These are phyloP conservation scores for Pseudocercospora pini-densiflorae DNA, from an alignment of 2,329 filamentous ascomycete species.

Conservation along the genomic window DNA sequence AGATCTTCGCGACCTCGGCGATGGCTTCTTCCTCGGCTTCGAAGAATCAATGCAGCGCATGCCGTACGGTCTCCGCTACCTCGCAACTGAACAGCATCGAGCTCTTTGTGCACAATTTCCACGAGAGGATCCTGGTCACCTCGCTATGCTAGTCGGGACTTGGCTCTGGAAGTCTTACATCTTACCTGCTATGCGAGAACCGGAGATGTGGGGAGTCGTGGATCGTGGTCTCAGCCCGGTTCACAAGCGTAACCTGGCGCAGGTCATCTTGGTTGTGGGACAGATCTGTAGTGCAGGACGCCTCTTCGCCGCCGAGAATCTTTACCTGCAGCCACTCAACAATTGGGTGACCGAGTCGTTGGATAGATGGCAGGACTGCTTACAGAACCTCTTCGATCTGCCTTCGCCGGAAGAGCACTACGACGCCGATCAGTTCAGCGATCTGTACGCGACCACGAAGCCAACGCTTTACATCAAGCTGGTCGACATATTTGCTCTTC, in stretches of 20 bases:
- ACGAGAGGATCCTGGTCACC: conserved; percentile 73
- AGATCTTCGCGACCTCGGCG: conserved; percentile 90
- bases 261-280: conserved; percentile 88
- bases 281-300: conserved; percentile 87
- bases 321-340: conserved; percentile 94
- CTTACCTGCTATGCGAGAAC: conserved; percentile 83
- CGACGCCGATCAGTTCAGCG: conserved; percentile 98
- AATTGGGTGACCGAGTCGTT: conserved; percentile 87
- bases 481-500: conserved; percentile 94
- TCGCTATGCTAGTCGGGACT: conserved; percentile 82
- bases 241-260: conserved; percentile 88
- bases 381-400: conserved; percentile 77
- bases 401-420: conserved; percentile 89
- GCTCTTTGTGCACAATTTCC: conserved; percentile 77
- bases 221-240: conserved; percentile 87
- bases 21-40: conserved; percentile 81
- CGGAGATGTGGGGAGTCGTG: conserved; percentile 90
- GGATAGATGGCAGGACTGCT: conserved; percentile 75
- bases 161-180: conserved; percentile 97
- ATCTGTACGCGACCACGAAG: conserved; percentile 93
- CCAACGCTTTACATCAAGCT: conserved; percentile 99
- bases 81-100: conserved; percentile 85
- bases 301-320: conserved; percentile 90
- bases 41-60: conserved; percentile 86
- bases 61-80: conserved; percentile 89